These are phyloP conservation scores for Trichoderma sp. DNA, from an alignment of 2,329 filamentous ascomycete species.

Conservation along the genomic window DNA sequence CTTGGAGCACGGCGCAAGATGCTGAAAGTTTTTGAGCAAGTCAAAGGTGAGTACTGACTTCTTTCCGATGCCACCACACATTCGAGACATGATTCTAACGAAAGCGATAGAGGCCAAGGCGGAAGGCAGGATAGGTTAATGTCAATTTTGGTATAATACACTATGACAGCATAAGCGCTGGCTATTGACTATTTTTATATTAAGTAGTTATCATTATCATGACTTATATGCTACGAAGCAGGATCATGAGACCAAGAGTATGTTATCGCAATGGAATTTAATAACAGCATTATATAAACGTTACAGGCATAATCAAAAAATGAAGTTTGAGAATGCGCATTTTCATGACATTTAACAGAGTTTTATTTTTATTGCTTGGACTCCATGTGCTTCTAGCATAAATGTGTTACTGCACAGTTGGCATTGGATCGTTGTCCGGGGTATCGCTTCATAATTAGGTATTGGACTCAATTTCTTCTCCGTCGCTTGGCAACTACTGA, in stretches of 20 bases:
- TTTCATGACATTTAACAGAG: too few species aligned
- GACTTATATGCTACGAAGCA: conserved; percentile 4
- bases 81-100: conserved; percentile 22
- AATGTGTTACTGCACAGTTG: not conserved
- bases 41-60: conserved; percentile 59
- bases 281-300: not conserved
- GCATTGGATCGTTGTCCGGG: not conserved
- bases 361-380: not conserved
- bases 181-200: not conserved
- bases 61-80: not conserved
- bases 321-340: not conserved
- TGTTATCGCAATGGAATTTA: not conserved
- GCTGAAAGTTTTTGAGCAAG: conserved; percentile 98
- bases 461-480: conserved; percentile 22
- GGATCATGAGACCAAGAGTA: conserved; percentile 9
- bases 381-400: not conserved
- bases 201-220: not conserved
- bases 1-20: conserved; percentile 94
- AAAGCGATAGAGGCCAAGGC: conserved; percentile 60
- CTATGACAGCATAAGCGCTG: conserved; percentile 1
- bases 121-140: conserved; percentile 63
- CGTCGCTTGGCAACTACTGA: conserved; percentile 56
- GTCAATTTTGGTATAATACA: not conserved
- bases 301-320: not conserved
- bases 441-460: not conserved